Conservation (phyloP, 352 stramenopile genomes). For the Globisporangium carolinianum region DNA sequence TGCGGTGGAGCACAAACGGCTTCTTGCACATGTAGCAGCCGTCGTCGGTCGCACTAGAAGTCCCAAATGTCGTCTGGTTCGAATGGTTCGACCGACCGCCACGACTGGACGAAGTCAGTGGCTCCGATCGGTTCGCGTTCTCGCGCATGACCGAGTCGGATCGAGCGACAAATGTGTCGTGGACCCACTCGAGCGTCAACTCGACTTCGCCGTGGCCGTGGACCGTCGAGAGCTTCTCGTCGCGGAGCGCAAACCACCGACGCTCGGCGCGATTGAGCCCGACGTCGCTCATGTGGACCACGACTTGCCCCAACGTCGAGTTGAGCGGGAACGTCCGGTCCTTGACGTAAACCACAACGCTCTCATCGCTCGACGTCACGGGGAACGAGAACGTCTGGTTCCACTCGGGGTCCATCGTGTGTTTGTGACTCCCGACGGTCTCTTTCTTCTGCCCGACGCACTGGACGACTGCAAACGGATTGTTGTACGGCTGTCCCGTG, state of each 20-base stretch:
- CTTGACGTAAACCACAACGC: conserved; percentile 65
- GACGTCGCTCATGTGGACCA: conserved; percentile 74
- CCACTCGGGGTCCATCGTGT: conserved; percentile 88
- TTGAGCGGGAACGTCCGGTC: conserved; percentile 72
- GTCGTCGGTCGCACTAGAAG: conserved; percentile 26
- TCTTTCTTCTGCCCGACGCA: conserved; percentile 85
- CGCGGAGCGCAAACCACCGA: conserved; percentile 71
- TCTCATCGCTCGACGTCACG: conserved; percentile 65
- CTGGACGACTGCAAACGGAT: conserved; percentile 72
- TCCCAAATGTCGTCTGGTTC: conserved; percentile 7
- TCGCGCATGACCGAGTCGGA: conserved; percentile 81
- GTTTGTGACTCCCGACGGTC: conserved; percentile 80
- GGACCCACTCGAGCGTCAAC: conserved; percentile 85
- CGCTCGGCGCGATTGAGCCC: conserved; percentile 72
- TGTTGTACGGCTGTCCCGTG: conserved; percentile 84
- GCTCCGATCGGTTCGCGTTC: conserved; percentile 42
- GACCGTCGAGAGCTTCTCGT: conserved; percentile 51
- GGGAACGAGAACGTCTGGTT: conserved; percentile 88
- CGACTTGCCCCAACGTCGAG: conserved; percentile 66
- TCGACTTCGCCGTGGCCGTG: conserved; percentile 84
- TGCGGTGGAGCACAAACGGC: conserved; percentile 72
- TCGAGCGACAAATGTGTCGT: conserved; percentile 85
- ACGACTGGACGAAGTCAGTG: conserved; percentile 11
- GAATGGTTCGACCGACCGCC: conserved; percentile 10
- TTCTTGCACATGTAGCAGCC: conserved; percentile 79